Evolutionary conservation across 2,329 filamentous ascomycete species (phyloP), one percentile per base, ranked within the genome.

Genomic region (Colletotrichum sp.): DNA sequence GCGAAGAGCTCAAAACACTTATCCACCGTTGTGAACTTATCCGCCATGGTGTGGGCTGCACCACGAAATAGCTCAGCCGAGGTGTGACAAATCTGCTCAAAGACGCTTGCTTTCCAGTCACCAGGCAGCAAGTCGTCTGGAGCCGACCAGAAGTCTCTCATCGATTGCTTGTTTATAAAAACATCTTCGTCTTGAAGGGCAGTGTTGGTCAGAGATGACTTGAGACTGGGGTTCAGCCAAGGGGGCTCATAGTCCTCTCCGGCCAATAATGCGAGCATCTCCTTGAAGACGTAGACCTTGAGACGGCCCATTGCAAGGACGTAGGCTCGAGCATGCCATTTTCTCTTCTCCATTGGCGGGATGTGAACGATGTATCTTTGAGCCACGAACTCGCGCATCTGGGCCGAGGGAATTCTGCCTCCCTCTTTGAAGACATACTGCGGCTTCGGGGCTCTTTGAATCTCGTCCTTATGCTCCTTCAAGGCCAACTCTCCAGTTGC

Each of bases 1-100:
- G 81, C 84, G 32, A 85, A 86, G 13, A 86, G 68, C 77, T 85
- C 84, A 55, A 85, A 86, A 71, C 83, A 85, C 55, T 82, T 83
- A 16, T 85, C 79, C 24, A 86, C 14, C 0, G 82, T 80, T 0
- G 80, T 84, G 72, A 86, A 86, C 74, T 84, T 84, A 73, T 85
- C 84, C 0, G 82, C 82, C 84, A 86, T 85, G 1, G 83, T 84
- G 14, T 85, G 79, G 0, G 79, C 83, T 3, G 84, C 84, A 0
- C 82, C 84, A 2, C 79, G 79, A 34, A 86, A 82, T 6, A 85
- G 24, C 63, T 86, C 84, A 1, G 78, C 79, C 0, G 83, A 82
- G 10, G 85, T 78, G 2, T 76, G 70, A 55, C 84, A 85, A 4
- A 85, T 80, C 75, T 86, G 84, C 0, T 82, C 72, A n/a, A 84